A percentile compares a stretch with the other conserved stretches of the same genome.
Evolutionary conservation across 106 monocot genomes (phyloP).

Genomic region (Platanthera guangdongensis): DNA sequence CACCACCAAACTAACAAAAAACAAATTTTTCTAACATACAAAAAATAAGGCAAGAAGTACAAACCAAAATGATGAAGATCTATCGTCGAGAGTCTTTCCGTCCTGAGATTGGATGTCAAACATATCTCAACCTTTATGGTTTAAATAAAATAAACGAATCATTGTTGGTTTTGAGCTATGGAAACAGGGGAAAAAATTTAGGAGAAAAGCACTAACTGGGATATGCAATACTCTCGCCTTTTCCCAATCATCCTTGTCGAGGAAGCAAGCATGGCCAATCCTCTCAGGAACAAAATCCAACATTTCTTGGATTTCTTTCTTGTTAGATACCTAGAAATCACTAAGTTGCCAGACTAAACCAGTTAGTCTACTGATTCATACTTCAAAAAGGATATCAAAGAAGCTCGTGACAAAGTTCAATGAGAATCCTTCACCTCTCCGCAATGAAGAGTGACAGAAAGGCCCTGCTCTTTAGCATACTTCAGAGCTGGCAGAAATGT

Average conservation of each 20-base stretch:
- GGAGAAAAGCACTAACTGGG: constrained; percentile 42
- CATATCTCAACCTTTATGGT: constrained; percentile 85
- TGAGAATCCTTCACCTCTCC: constrained; percentile 51
- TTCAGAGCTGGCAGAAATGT: constrained; percentile 81
- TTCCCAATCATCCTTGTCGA: constrained; percentile 66
- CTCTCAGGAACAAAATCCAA: constrained; percentile 70
- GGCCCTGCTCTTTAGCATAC: constrained; percentile 68
- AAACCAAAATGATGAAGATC: constrained; percentile 85
- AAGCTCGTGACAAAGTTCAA: neutral
- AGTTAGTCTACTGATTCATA: constrained; percentile 17
- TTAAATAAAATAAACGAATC: neutral
- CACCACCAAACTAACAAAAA: neutral
- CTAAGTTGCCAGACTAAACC: constrained; percentile 29
- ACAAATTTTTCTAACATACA: neutral
- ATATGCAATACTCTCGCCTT: constrained; percentile 55
- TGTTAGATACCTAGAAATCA: constrained; percentile 66
- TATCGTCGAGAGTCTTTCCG: constrained; percentile 50
- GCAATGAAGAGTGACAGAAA: constrained; percentile 83
- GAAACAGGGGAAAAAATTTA: neutral
- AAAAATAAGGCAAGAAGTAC: constrained; percentile 4
- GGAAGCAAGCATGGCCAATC: constrained; percentile 86
- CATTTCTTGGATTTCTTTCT: constrained; percentile 77
- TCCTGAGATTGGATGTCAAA: constrained; percentile 78
- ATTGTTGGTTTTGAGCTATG: neutral
- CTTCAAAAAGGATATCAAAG: neutral